A percentile compares a stretch with the other conserved stretches of the same genome.
Conservation (phyloP, 2,329 filamentous ascomycete species). For the Waltergamsia citrina region DNA sequence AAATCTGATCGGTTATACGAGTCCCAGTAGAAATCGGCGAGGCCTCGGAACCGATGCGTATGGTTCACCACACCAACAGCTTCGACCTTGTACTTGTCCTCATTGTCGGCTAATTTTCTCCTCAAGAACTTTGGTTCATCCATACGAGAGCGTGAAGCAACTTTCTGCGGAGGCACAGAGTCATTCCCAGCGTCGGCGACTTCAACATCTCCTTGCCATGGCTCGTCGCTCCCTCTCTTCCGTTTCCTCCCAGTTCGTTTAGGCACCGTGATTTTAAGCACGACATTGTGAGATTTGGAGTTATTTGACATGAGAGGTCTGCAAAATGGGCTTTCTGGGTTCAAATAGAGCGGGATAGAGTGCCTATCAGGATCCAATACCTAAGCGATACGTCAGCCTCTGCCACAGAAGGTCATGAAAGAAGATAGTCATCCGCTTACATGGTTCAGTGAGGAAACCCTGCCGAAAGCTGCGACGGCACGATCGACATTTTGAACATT, state of each 20-base stretch:
- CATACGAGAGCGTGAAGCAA: slow-evolving; percentile 33
- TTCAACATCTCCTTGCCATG: slow-evolving; percentile 42
- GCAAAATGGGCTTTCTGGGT: slow-evolving; percentile 70
- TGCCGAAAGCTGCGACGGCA: slow-evolving; percentile 30
- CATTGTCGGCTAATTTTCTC: slow-evolving; percentile 62
- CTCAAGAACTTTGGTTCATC: slow-evolving; percentile 48
- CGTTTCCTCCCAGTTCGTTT: slow-evolving; percentile 79
- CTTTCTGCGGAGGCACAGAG: slow-evolving; percentile 9
- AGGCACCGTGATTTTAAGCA: slow-evolving; percentile 80
- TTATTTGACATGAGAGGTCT: slow-evolving; percentile 71
- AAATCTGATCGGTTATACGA: slow-evolving; percentile 54
- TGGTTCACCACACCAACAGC: slow-evolving; percentile 64
- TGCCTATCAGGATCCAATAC: slow-evolving; percentile 37
- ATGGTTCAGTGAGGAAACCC: slow-evolving; percentile 25
- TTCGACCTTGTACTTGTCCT: slow-evolving; percentile 55
- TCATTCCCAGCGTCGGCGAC: slow-evolving; percentile 16
- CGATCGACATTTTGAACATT: slow-evolving; percentile 33
- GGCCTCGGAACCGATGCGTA: slow-evolving; percentile 79
- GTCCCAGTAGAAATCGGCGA: slow-evolving; percentile 82
- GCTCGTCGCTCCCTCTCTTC: slow-evolving; percentile 65
- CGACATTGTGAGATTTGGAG: slow-evolving; percentile 68
- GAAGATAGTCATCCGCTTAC: slow-evolving; percentile 14
- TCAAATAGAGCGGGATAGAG: slow-evolving; percentile 61
- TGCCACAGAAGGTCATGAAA: no score
- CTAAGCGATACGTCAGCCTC: slow-evolving; percentile 17